Evolutionary conservation across 2,329 filamentous ascomycete species (phyloP).

Genomic region (Aspergillus ruber): DNA sequence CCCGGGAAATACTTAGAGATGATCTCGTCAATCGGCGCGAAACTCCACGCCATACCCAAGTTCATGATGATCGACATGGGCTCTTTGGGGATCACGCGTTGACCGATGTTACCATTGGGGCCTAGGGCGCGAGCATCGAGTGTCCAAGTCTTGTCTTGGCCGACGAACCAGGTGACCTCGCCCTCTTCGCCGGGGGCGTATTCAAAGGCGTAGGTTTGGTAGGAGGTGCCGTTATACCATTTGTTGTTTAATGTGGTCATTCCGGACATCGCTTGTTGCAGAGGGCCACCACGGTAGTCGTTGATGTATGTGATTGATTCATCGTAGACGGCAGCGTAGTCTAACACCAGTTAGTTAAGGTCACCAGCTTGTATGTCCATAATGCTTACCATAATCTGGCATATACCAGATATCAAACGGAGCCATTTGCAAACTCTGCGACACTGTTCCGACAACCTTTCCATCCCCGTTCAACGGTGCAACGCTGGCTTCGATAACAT

Average conservation of each 20-base stretch:
- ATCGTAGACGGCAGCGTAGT: constrained; percentile 62
- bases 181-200: constrained; percentile 56
- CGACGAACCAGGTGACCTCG: constrained; percentile 63
- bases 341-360: constrained; percentile 14
- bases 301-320: constrained; percentile 52
- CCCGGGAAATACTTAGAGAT: constrained; percentile 55
- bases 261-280: constrained; percentile 58
- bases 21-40: constrained; percentile 55
- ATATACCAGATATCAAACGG: constrained; percentile 67
- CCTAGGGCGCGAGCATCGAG: constrained; percentile 54
- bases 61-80: constrained; percentile 64
- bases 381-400: constrained; percentile 48
- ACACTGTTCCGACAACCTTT: constrained; percentile 53
- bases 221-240: constrained; percentile 60
- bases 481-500: constrained; percentile 64
- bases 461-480: constrained; percentile 43
- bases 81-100: constrained; percentile 59
- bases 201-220: constrained; percentile 59
- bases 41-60: constrained; percentile 63
- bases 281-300: constrained; percentile 54
- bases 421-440: constrained; percentile 61
- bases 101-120: constrained; percentile 64
- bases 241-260: constrained; percentile 57
- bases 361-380: neutral
- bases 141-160: constrained; percentile 59